These are phyloP conservation scores for Neurospora sp. DNA, from an alignment of 495 filamentous ascomycete genomes.

Conservation along the genomic window DNA sequence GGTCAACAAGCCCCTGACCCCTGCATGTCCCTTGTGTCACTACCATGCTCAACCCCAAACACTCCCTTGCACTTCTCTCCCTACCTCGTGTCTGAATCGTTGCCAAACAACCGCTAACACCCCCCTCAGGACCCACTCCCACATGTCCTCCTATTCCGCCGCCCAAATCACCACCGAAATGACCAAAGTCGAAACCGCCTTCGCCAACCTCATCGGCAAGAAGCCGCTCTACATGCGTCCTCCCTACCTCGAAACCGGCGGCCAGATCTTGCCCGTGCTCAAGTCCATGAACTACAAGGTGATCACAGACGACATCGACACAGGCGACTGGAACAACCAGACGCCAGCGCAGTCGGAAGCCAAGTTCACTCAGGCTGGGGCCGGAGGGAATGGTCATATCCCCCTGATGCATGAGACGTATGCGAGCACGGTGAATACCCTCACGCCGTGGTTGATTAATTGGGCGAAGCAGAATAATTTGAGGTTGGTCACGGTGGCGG, in stretches of 20 bases:
- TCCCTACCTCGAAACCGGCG: conserved; percentile 41
- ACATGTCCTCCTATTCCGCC: conserved; percentile 32
- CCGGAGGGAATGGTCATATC: conserved; percentile 40
- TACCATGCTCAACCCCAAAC: not conserved
- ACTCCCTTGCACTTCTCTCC: not conserved
- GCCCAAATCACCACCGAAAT: conserved; percentile 36
- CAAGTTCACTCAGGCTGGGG: conserved; percentile 34
- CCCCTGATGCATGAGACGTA: conserved; percentile 48
- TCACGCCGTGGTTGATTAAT: conserved; percentile 42
- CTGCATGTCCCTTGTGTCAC: not conserved
- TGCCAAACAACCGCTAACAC: not conserved
- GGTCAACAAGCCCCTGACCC: not conserved
- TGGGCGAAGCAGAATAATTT: conserved; percentile 43
- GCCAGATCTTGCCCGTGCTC: conserved; percentile 32
- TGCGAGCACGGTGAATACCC: conserved; percentile 31
- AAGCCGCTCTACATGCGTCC: conserved; percentile 46
- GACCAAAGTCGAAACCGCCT: conserved; percentile 38
- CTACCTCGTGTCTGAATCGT: too few relatives aligned
- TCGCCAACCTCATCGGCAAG: conserved; percentile 42
- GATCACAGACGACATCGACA: conserved; percentile 44
- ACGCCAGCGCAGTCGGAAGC: conserved; percentile 32
- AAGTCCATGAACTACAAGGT: conserved; percentile 40
- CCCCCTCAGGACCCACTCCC: conserved; percentile 27
- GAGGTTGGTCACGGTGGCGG: conserved; percentile 44
- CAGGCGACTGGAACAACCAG: conserved; percentile 44